A percentile compares a stretch with the other conserved stretches of the same genome.
Evolutionary conservation across 805 yeast species (phyloP).

Genomic region (Kluyveromyces starmeri): DNA sequence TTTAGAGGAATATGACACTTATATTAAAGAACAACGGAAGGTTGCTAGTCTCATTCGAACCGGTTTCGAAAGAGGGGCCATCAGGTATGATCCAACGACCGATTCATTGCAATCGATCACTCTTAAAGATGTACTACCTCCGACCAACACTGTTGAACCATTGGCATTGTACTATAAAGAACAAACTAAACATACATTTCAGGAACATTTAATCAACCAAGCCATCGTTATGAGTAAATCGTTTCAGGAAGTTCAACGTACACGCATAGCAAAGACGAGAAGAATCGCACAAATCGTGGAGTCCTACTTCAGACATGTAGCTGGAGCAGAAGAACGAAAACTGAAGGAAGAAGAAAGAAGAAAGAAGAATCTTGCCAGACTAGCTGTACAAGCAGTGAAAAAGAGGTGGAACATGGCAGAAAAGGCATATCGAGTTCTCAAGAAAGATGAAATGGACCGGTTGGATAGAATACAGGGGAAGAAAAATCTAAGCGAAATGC

Average conservation of each 20-base stretch:
- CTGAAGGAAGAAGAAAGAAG: slow-evolving; percentile 67
- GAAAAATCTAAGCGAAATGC: slow-evolving; percentile 76
- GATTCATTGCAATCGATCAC: slow-evolving; percentile 35
- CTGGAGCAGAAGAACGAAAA: slow-evolving; percentile 82
- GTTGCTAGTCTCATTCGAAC: slow-evolving; percentile 36
- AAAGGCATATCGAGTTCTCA: slow-evolving; percentile 65
- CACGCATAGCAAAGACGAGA: slow-evolving; percentile 57
- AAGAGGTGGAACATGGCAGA: slow-evolving; percentile 88
- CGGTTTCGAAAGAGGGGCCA: slow-evolving; percentile 38
- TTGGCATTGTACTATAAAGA: slow-evolving; percentile 31
- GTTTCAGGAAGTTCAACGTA: slow-evolving; percentile 54
- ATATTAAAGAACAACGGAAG: slow-evolving; percentile 43
- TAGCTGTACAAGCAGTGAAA: slow-evolving; percentile 75
- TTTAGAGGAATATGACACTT: slow-evolving; percentile 50
- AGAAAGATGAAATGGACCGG: slow-evolving; percentile 71
- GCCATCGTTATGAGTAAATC: slow-evolving; percentile 63
- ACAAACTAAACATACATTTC: slow-evolving; percentile 40
- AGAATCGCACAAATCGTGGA: slow-evolving; percentile 78
- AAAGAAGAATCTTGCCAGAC: slow-evolving; percentile 61
- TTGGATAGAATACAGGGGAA: slow-evolving; percentile 73
- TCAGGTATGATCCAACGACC: slow-evolving; percentile 36
- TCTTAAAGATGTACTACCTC: slow-evolving; percentile 34
- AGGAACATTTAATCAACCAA: slow-evolving; percentile 70
- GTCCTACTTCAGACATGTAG: slow-evolving; percentile 72
- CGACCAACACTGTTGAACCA: slow-evolving; percentile 40